Conservation (phyloP, 257 asterid species). For the Cruciata laevipes region DNA sequence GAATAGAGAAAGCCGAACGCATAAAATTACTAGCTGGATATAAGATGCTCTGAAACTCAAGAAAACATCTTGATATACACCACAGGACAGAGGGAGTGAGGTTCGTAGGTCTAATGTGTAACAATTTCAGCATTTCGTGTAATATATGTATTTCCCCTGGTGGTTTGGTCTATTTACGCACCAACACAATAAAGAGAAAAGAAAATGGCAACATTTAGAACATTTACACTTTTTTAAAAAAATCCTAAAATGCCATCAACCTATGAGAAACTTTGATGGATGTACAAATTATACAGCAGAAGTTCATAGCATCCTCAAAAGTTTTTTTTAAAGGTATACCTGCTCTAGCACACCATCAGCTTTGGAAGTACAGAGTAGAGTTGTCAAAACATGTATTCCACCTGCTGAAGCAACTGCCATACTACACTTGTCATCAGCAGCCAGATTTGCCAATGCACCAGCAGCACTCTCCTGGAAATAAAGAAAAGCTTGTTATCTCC, state of each 20-base stretch:
- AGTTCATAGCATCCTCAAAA: not conserved
- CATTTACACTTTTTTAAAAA: not conserved
- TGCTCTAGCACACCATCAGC: slow-evolving; percentile 87
- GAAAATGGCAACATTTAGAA: not conserved
- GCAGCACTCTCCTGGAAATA: slow-evolving; percentile 75
- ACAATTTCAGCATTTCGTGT: not conserved
- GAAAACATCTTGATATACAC: not conserved
- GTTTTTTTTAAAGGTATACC: slow-evolving; percentile 38
- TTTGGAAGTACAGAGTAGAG: slow-evolving; percentile 59
- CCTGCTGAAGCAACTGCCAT: slow-evolving; percentile 61
- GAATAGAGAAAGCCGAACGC: not conserved
- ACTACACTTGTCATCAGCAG: slow-evolving; percentile 94
- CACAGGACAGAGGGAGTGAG: no score
- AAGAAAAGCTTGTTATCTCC: not conserved
- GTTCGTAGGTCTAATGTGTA: no score
- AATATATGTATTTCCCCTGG: no score
- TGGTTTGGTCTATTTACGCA: not conserved
- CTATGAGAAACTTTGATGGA: not conserved
- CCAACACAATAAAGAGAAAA: not conserved
- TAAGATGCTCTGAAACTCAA: not conserved
- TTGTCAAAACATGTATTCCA: slow-evolving; percentile 70
- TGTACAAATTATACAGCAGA: not conserved
- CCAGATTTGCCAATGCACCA: slow-evolving; percentile 86
- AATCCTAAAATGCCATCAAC: not conserved
- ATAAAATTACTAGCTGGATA: not conserved